Percentiles rank a stretch among this genome's conserved stretches.
Evolutionary conservation across 2,329 filamentous ascomycete genomes (phyloP).

Genomic region (Bimuria novae-zelandiae): DNA sequence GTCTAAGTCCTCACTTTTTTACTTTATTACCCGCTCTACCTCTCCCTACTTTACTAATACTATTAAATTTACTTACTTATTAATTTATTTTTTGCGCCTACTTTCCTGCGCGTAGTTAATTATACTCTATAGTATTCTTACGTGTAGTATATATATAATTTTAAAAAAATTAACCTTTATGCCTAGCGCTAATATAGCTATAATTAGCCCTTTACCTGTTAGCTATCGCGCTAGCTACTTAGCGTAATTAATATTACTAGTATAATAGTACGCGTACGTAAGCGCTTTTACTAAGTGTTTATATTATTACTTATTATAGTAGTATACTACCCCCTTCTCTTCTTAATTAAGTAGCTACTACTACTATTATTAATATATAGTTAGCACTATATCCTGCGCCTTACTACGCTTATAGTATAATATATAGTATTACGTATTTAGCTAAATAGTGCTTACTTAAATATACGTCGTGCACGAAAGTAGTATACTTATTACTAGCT

Average conservation of each 20-base stretch:
- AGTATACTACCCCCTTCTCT: slow-evolving; percentile 1
- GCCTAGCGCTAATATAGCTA: neutral
- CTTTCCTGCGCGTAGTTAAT: slow-evolving; percentile 16
- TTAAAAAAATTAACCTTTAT: neutral
- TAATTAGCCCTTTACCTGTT: neutral
- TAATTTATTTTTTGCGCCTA: slow-evolving; percentile 1
- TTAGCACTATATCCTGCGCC: neutral
- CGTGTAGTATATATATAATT: slow-evolving; percentile 8
- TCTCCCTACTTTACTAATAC: slow-evolving; percentile 11
- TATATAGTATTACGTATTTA: neutral
- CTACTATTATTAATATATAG: neutral
- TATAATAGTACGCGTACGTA: neutral
- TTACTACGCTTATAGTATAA: neutral
- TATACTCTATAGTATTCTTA: slow-evolving; percentile 17
- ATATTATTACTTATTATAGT: neutral
- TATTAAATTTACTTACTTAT: slow-evolving; percentile 7
- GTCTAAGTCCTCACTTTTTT: slow-evolving; percentile 3
- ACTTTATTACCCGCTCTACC: slow-evolving; percentile 11
- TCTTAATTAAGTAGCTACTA: neutral
- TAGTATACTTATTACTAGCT: neutral
- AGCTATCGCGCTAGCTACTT: neutral
- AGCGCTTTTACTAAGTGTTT: neutral
- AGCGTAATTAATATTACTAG: neutral
- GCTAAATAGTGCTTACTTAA: neutral
- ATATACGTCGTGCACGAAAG: neutral